Percentiles rank a stretch among this genome's conserved stretches.
phyloP scores from a whole-genome alignment of 2,329 filamentous ascomycete species.

The Clonostachys rhizophaga region DNA sequence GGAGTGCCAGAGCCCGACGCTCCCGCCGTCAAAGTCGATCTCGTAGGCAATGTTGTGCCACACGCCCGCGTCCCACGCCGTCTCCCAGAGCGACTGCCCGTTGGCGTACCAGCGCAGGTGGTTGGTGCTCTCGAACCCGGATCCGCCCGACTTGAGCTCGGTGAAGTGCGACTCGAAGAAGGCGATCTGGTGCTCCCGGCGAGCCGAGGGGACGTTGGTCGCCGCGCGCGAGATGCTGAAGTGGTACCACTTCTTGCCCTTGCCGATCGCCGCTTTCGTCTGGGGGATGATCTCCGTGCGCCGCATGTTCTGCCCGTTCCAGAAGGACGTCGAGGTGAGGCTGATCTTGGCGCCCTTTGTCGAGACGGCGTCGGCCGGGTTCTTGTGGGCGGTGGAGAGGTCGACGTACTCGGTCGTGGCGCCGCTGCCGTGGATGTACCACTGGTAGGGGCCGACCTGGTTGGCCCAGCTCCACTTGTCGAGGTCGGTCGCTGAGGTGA shows the following conservation, averaged over 20 bases:
- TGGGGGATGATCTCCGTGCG: conserved; percentile 71
- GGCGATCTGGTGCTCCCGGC: conserved; percentile 62
- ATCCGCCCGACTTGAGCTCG: conserved; percentile 64
- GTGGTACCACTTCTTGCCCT: conserved; percentile 67
- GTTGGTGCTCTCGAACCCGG: conserved; percentile 35
- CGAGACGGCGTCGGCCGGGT: conserved; percentile 56
- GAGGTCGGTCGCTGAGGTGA: conserved; percentile 47
- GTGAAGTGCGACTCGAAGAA: conserved; percentile 70
- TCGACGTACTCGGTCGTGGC: conserved; percentile 55
- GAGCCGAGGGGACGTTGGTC: conserved; percentile 55
- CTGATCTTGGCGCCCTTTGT: conserved; percentile 65
- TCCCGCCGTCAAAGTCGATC: conserved; percentile 60
- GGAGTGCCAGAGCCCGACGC: conserved; percentile 67
- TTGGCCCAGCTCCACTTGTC: conserved; percentile 63
- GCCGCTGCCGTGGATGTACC: conserved; percentile 67
- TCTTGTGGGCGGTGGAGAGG: conserved; percentile 56
- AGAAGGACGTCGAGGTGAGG: conserved; percentile 58
- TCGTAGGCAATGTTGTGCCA: conserved; percentile 77
- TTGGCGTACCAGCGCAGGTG: conserved; percentile 62
- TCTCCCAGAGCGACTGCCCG: conserved; percentile 57
- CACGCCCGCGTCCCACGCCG: conserved; percentile 53
- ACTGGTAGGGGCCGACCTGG: conserved; percentile 67
- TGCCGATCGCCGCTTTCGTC: conserved; percentile 58
- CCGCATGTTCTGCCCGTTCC: conserved; percentile 70
- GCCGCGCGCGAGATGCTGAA: conserved; percentile 59